phyloP scores from a whole-genome alignment of 176 grass and related monocot species.

The Aegilops umbellulata region DNA sequence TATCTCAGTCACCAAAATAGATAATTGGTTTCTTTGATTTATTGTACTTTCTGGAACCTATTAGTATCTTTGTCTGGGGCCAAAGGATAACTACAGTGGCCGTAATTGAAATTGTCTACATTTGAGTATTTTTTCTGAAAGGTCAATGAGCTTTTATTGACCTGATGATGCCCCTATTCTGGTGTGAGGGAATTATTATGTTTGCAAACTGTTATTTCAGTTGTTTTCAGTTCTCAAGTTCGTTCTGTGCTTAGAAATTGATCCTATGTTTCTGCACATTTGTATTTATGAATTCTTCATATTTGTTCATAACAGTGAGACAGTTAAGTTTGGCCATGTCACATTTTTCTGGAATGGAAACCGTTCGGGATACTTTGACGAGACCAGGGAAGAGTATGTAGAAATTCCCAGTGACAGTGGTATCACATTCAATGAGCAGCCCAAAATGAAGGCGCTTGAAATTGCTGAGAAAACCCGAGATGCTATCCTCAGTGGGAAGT shows the following conservation, averaged over 20 bases:
- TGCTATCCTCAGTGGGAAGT: slow-evolving; percentile 84
- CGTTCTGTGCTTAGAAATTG: neutral
- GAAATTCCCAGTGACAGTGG: slow-evolving; percentile 93
- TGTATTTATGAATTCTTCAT: neutral
- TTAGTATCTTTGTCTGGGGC: neutral
- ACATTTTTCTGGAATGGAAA: slow-evolving; percentile 99
- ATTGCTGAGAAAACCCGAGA: slow-evolving; percentile 88
- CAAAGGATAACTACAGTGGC: neutral
- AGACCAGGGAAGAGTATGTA: slow-evolving; percentile 82
- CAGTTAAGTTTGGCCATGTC: slow-evolving; percentile 97
- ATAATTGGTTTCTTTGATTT: neutral
- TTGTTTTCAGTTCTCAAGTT: neutral
- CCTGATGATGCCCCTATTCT: neutral
- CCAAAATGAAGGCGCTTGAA: slow-evolving; percentile 95
- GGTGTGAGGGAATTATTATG: neutral
- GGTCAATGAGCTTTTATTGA: too few relatives aligned
- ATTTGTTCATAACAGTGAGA: slow-evolving; percentile 64
- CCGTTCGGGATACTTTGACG: slow-evolving; percentile 93
- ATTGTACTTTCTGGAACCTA: neutral
- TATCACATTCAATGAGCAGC: slow-evolving; percentile 96
- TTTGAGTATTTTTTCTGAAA: neutral
- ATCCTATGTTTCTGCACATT: neutral
- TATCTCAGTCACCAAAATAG: neutral
- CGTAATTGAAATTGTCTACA: neutral
- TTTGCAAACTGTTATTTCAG: neutral